Base-by-base conservation (phyloP, 805 yeast genomes). In the Metschnikowia rubicola region DNA sequence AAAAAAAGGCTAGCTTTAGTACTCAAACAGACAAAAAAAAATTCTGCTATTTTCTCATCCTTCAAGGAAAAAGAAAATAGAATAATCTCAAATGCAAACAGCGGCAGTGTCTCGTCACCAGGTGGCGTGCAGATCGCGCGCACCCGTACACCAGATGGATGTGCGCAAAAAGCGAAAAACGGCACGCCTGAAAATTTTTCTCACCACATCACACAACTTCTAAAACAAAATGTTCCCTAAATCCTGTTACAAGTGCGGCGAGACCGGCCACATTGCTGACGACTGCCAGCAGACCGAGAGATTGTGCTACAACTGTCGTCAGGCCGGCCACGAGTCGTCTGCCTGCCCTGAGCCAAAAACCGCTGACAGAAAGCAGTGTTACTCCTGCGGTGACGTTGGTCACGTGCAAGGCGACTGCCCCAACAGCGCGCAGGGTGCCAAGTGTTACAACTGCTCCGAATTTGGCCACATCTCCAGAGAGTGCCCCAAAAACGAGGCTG, bases 211-310 rank as follows among this genome's bases (percentile, higher is more conserved):
- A 34, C 10, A 41, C 30, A 42, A 30, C 36, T 19, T 13, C 15
- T 13, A 34, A 17, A n/a, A 6, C 13, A 42, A 45, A 46, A 55
- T 69, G 51, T 73, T 67, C 70, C 83, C 83, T 67, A 87, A 85
- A 80, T 84, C 92, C 55, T 87, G 95, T 77, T 87, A 81, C 79
- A 88, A 88, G 68, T 88, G 96, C 74, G 96, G 96, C 64, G 88
- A 87, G 73, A 78, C 85, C 59, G 96, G 96, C 55, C 96, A 88
- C 75, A 76, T 87, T 64, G 96, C 96, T 58, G 94, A 86, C 65
- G 85, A 81, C 65, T 90, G 97, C 74, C 75, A 80, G 54, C 91
- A 88, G 71, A 76, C 83, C 51, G 91, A 86, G 68, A 84, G 91
- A 74, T 76, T 88, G 65, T 88, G 96, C 73, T 88, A 89, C 86